Percentiles rank a stretch among this genome's conserved stretches.
phyloP scores from a whole-genome alignment of 306 rosid species.

The Vigna reflexopilosa region DNA sequence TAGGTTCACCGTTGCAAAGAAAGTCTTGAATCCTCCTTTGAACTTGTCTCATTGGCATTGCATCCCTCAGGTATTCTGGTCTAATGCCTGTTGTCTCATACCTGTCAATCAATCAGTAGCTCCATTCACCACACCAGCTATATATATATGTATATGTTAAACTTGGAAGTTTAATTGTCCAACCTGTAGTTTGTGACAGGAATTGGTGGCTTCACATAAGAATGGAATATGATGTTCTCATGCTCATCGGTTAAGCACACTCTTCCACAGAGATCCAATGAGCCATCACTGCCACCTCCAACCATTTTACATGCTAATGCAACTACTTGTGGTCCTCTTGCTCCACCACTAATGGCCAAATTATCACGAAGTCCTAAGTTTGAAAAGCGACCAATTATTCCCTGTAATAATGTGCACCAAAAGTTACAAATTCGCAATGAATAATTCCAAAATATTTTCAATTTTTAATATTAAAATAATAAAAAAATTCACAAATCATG shows the following conservation, averaged over 20 bases:
- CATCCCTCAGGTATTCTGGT: conserved; percentile 85
- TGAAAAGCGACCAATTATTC: conserved; percentile 67
- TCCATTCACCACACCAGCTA: neutral
- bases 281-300: conserved; percentile 93
- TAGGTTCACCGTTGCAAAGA: conserved; percentile 86
- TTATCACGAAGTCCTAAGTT: conserved; percentile 81
- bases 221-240: conserved; percentile 81
- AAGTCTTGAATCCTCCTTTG: conserved; percentile 88
- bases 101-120: conserved; percentile 47
- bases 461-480: neutral
- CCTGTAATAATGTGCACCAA: conserved; percentile 49
- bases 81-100: conserved; percentile 91
- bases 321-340: conserved; percentile 68
- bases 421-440: conserved; percentile 6
- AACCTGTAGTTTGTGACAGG: conserved; percentile 87
- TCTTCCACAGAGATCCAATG: conserved; percentile 85
- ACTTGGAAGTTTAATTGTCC: neutral
- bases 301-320: conserved; percentile 97
- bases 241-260: conserved; percentile 80
- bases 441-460: conserved; percentile 7
- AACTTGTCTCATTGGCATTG: conserved; percentile 73
- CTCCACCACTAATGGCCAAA: conserved; percentile 56
- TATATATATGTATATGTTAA: neutral
- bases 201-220: conserved; percentile 78
- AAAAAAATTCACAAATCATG: neutral